Percentiles rank a stretch among this genome's conserved stretches.
phyloP scores from a whole-genome alignment of 1,139 yeast genomes.

The Suhomyces kunorum region DNA sequence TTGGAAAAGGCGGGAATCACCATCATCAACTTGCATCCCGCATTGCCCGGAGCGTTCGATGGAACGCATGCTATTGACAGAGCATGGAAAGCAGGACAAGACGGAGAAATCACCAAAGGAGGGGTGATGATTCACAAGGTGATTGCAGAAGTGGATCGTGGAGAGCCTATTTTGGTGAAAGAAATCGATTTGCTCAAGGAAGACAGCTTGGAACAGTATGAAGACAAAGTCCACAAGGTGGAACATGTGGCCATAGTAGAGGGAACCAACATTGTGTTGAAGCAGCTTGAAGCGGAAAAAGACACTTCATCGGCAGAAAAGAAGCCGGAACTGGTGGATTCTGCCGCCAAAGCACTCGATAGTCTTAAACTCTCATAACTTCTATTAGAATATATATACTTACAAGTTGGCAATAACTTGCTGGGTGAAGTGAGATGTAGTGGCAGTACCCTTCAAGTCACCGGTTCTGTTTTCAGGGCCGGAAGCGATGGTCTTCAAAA shows the following conservation, averaged over 20 bases:
- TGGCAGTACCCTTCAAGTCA: constrained; percentile 91
- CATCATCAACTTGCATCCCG: constrained; percentile 92
- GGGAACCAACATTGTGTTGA: constrained; percentile 68
- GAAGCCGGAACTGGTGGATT: neutral
- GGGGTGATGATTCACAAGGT: constrained; percentile 98
- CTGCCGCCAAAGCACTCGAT: neutral
- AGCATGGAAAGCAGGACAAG: constrained; percentile 93
- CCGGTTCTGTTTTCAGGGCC: constrained; percentile 93
- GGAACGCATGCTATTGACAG: constrained; percentile 97
- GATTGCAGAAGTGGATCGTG: constrained; percentile 91
- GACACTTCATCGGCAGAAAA: neutral
- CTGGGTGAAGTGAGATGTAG: constrained; percentile 86
- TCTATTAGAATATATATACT: constrained; percentile 13
- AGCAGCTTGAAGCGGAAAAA: constrained; percentile 27
- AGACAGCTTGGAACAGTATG: constrained; percentile 79
- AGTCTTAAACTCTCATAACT: constrained; percentile 1
- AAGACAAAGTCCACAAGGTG: constrained; percentile 73
- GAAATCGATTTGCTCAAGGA: constrained; percentile 69
- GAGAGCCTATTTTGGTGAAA: constrained; percentile 82
- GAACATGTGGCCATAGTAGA: constrained; percentile 94
- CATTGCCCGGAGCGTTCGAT: constrained; percentile 94
- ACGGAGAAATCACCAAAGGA: constrained; percentile 71
- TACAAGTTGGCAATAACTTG: constrained; percentile 53
- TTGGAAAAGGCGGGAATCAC: constrained; percentile 62
- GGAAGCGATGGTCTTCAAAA: constrained; percentile 88